Conservation (phyloP, 306 rosid genomes). For the Astragalus glycyphyllos region DNA sequence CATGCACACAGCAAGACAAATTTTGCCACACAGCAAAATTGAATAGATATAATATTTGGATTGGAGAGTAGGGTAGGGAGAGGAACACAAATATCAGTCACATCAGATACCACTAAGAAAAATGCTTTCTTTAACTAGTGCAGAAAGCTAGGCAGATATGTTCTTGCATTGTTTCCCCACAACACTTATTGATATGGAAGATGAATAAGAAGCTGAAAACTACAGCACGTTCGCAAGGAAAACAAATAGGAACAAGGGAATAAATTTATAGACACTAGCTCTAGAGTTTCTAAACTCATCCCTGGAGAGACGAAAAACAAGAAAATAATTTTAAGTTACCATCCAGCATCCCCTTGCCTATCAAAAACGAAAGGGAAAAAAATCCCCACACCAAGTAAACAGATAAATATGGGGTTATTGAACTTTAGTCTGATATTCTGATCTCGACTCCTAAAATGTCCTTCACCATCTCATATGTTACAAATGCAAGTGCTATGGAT, state of each 20-base stretch:
- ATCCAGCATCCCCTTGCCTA: constrained; percentile 73
- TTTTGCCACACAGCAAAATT: background rate
- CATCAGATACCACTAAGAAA: constrained; percentile 45
- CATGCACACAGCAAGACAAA: constrained; percentile 13
- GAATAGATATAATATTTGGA: background rate
- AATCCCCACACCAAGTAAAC: constrained; percentile 51
- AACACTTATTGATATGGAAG: constrained; percentile 68
- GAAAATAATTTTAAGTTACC: constrained; percentile 58
- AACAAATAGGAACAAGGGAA: constrained; percentile 58
- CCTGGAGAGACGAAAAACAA: constrained; percentile 48
- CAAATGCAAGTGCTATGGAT: constrained; percentile 93
- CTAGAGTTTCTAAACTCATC: constrained; percentile 58
- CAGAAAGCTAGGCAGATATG: constrained; percentile 54
- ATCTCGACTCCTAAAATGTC: constrained; percentile 96
- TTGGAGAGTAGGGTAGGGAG: background rate
- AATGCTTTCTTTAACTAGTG: constrained; percentile 53
- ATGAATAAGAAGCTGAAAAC: constrained; percentile 59
- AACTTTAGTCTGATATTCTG: constrained; percentile 82
- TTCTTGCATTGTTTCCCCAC: constrained; percentile 61
- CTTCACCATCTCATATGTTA: constrained; percentile 92
- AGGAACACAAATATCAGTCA: constrained; percentile 23
- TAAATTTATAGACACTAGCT: constrained; percentile 69
- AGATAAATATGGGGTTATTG: constrained; percentile 31
- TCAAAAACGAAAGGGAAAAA: constrained; percentile 57
- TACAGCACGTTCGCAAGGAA: constrained; percentile 52